Evolutionary conservation across 139 green algal species (phyloP).

Genomic region (Eudorina sp.): DNA sequence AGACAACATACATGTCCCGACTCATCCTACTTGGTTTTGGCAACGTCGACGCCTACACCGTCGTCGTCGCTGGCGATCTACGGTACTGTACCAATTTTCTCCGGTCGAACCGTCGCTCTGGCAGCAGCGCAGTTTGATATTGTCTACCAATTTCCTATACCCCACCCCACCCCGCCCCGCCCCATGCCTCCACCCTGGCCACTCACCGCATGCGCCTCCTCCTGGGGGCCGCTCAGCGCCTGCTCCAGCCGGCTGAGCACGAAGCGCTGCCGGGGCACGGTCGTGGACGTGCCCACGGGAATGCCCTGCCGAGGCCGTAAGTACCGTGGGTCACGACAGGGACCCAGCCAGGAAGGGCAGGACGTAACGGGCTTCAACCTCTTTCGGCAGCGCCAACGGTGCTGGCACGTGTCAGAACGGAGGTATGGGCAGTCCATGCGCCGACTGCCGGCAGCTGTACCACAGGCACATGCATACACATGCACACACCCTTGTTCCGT

Average conservation of each 20-base stretch:
- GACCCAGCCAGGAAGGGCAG: not conserved
- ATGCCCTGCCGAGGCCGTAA: not conserved
- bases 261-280: slow-evolving; percentile 31
- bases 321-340: not conserved
- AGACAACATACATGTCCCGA: too few species aligned
- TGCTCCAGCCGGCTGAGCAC: slow-evolving; percentile 26
- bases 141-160: not conserved
- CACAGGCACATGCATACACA: not conserved
- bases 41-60: not conserved
- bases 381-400: too few species aligned
- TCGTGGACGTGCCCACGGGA: slow-evolving; percentile 24
- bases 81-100: too few species aligned
- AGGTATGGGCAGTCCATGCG: not conserved
- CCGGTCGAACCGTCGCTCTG: too few species aligned
- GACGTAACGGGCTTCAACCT: too few species aligned
- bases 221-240: not conserved
- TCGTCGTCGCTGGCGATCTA: too few species aligned
- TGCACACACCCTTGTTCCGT: not conserved
- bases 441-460: not conserved
- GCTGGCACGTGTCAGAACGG: not conserved
- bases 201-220: not conserved
- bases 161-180: not conserved
- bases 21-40: not conserved
- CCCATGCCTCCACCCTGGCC: not conserved
- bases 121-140: too few species aligned